These are phyloP conservation scores for Ogataea minuta DNA, from an alignment of 805 yeast genomes.

Conservation along the genomic window DNA sequence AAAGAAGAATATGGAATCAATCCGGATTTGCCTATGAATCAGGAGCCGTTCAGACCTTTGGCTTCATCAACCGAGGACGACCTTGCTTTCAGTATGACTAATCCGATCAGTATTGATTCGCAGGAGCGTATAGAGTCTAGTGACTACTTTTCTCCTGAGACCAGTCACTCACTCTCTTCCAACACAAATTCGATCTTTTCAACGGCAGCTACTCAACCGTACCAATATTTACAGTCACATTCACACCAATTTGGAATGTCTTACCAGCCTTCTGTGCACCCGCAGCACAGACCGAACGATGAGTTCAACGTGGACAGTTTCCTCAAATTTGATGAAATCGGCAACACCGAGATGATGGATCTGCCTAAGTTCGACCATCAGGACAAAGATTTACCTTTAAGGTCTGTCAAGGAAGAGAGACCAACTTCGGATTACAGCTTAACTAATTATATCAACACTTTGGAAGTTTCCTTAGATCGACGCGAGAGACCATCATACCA, in stretches of 20 bases:
- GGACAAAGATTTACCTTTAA: conserved; percentile 1
- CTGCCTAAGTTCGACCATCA: conserved; percentile 24
- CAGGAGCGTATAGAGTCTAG: conserved; percentile 17
- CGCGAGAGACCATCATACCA: conserved; percentile 17
- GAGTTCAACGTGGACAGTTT: conserved; percentile 34
- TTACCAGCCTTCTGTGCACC: conserved; percentile 5
- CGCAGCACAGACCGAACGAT: conserved; percentile 14
- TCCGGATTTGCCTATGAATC: conserved; percentile 18
- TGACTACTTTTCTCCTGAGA: conserved; percentile 28
- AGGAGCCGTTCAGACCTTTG: conserved; percentile 8
- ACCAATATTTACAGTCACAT: conserved; percentile 5
- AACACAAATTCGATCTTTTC: conserved; percentile 25
- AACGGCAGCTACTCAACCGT: conserved; percentile 11
- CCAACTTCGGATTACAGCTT: conserved; percentile 22
- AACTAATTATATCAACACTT: conserved; percentile 32
- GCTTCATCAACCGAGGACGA: conserved; percentile 16
- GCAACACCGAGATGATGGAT: conserved; percentile 28
- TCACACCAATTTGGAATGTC: background rate
- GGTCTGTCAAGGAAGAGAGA: conserved; percentile 3
- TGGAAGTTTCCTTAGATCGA: conserved; percentile 33
- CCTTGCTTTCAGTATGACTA: conserved; percentile 17
- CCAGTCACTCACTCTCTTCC: conserved; percentile 27
- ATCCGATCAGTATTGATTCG: conserved; percentile 28
- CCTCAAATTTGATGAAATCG: conserved; percentile 31
- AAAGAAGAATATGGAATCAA: conserved; percentile 35